Conservation (phyloP, 2,329 filamentous ascomycete species). For the Diaporthe ampelina region DNA sequence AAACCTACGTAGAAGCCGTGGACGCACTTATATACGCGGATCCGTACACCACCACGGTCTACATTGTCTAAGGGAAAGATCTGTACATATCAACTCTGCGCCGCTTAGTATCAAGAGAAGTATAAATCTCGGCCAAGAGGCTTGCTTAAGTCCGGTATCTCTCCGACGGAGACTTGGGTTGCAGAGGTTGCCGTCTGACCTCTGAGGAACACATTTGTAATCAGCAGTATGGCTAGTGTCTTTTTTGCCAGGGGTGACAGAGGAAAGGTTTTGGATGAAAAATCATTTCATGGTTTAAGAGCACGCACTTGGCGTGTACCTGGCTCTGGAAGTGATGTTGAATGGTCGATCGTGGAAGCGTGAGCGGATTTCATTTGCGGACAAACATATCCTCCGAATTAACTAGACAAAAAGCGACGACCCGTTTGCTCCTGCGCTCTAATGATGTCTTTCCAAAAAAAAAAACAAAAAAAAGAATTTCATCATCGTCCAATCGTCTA, state of each 20-base stretch:
- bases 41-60: too few species aligned
- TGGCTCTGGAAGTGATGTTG: neutral
- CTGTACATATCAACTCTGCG: neutral
- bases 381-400: neutral
- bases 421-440: neutral
- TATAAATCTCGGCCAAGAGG: neutral
- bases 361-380: constrained; percentile 1
- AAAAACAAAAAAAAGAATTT: neutral
- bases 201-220: constrained; percentile 1
- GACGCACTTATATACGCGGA: neutral
- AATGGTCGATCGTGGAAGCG: neutral
- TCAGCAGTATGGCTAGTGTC: neutral
- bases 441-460: constrained; percentile 10
- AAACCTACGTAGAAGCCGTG: neutral
- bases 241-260: neutral
- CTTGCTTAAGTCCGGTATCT: constrained; percentile 18
- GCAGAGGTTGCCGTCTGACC: neutral
- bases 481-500: constrained; percentile 26
- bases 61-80: neutral
- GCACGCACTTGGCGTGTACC: too few species aligned
- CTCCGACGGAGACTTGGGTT: neutral
- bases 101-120: neutral
- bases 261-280: neutral
- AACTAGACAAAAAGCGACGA: neutral
- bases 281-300: neutral